Percentiles rank a stretch among this genome's conserved stretches.
Conservation (phyloP, 2,329 filamentous ascomycete species). For the Colletotrichum orchidophilum region DNA sequence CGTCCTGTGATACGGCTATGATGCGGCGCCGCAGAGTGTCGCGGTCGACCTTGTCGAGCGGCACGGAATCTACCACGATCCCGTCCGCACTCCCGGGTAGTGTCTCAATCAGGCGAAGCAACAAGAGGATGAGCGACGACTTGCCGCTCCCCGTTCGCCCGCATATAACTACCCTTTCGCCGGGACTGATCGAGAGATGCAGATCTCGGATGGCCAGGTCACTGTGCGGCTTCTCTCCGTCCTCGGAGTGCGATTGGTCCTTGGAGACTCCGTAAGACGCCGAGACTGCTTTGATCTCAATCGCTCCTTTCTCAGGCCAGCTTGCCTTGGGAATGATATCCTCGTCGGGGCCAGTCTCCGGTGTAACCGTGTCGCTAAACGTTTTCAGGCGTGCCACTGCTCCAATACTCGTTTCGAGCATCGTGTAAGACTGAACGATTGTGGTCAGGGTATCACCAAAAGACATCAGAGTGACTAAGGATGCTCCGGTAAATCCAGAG, state of each 20-base stretch:
- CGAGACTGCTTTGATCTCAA: constrained; percentile 44
- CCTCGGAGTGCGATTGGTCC: no score
- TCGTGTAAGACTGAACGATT: constrained; percentile 46
- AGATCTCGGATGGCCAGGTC: constrained; percentile 41
- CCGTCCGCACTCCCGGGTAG: constrained; percentile 36
- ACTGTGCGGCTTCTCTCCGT: not conserved
- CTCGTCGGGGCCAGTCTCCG: constrained; percentile 38
- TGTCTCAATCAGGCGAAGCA: constrained; percentile 53
- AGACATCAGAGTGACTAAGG: constrained; percentile 48
- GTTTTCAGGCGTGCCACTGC: constrained; percentile 40
- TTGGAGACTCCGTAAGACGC: constrained; percentile 41
- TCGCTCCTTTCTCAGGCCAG: constrained; percentile 44
- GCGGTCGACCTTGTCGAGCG: constrained; percentile 50
- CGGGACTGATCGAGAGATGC: constrained; percentile 40
- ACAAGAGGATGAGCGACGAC: constrained; percentile 51
- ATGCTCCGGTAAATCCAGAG: constrained; percentile 50
- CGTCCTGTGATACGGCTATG: constrained; percentile 63
- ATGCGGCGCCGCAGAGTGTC: constrained; percentile 54
- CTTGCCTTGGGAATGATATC: constrained; percentile 28
- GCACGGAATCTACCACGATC: constrained; percentile 55
- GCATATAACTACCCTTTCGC: constrained; percentile 48
- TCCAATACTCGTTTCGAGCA: constrained; percentile 41
- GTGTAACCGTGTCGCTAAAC: constrained; percentile 38
- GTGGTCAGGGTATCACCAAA: constrained; percentile 44
- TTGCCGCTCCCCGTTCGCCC: constrained; percentile 54